These are phyloP conservation scores for Myochromella boudieri DNA, from an alignment of 768 basidiomycete species.

Conservation along the genomic window DNA sequence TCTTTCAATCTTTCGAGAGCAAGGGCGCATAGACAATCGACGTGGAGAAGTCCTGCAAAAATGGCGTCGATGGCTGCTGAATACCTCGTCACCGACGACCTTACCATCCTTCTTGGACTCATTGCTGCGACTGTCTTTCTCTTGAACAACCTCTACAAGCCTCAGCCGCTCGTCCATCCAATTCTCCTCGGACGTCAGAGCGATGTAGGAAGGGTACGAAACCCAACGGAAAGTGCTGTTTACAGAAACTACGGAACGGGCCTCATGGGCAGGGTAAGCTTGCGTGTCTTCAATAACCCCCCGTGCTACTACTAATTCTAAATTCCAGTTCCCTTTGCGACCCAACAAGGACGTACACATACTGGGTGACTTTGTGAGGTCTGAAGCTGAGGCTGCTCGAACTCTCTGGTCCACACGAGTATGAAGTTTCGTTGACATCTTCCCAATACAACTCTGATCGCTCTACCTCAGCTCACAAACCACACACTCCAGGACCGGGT, in stretches of 20 bases:
- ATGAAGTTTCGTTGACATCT: constrained; percentile 11
- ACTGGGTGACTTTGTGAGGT: constrained; percentile 63
- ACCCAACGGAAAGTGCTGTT: constrained; percentile 79
- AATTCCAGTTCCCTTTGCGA: constrained; percentile 63
- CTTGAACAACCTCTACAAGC: constrained; percentile 75
- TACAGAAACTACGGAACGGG: constrained; percentile 92
- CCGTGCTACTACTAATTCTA: constrained; percentile 2
- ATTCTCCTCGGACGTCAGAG: constrained; percentile 91
- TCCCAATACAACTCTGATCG: constrained; percentile 2
- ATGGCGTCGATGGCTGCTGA: constrained; percentile 41
- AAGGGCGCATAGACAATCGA: no score
- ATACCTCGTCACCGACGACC: constrained; percentile 73
- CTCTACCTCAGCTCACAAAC: constrained; percentile 66
- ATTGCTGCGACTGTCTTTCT: constrained; percentile 76
- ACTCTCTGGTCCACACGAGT: constrained; percentile 84
- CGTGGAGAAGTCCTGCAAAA: no score
- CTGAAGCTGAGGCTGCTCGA: constrained; percentile 64
- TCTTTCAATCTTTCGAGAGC: no score
- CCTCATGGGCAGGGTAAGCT: constrained; percentile 72
- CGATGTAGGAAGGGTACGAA: constrained; percentile 80
- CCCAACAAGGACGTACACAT: constrained; percentile 73
- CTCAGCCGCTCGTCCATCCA: constrained; percentile 88
- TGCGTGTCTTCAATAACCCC: constrained; percentile 12
- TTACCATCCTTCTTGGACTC: constrained; percentile 75
- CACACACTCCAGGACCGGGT: constrained; percentile 65